Conservation (phyloP, 306 rosid species). For the Begonia fuchsioides region DNA sequence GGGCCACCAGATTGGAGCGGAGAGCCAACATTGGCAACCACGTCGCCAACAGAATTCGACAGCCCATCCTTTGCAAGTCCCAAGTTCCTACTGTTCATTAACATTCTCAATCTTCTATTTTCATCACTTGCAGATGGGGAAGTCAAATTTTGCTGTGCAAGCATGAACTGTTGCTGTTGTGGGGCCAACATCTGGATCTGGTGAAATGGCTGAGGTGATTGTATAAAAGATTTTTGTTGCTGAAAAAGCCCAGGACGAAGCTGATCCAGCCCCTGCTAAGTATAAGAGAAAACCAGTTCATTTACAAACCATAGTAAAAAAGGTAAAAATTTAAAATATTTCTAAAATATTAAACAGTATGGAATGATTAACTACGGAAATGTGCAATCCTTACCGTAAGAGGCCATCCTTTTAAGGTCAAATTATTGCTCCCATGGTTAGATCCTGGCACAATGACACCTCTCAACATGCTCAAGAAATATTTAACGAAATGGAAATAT, state of each 20-base stretch:
- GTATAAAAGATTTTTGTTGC: slow-evolving; percentile 80
- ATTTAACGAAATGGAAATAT: too few relatives aligned
- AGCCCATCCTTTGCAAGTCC: slow-evolving; percentile 56
- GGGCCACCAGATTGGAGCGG: slow-evolving; percentile 75
- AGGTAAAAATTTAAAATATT: too few relatives aligned
- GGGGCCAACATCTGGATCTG: slow-evolving; percentile 94
- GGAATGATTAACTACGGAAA: too few relatives aligned
- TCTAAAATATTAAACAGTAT: too few relatives aligned
- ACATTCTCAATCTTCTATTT: slow-evolving; percentile 71
- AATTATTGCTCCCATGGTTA: slow-evolving; percentile 81
- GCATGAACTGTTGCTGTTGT: slow-evolving; percentile 84
- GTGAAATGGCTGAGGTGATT: slow-evolving; percentile 78
- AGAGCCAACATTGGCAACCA: slow-evolving; percentile 66
- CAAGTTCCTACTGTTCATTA: slow-evolving; percentile 43
- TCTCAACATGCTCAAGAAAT: too few relatives aligned
- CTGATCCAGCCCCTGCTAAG: slow-evolving; percentile 93
- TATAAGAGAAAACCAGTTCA: slow-evolving; percentile 25
- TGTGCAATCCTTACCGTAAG: slow-evolving; percentile 93
- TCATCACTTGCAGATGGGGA: slow-evolving; percentile 78
- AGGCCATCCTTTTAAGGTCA: slow-evolving; percentile 98
- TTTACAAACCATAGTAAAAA: too few relatives aligned
- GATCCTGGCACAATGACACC: slow-evolving; percentile 49
- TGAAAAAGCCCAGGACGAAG: slow-evolving; percentile 84
- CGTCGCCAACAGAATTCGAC: slow-evolving; percentile 68
- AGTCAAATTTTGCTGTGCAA: slow-evolving; percentile 82